Evolutionary conservation across 768 basidiomycete species (phyloP).

Genomic region (Kwoniella mangroviensis): DNA sequence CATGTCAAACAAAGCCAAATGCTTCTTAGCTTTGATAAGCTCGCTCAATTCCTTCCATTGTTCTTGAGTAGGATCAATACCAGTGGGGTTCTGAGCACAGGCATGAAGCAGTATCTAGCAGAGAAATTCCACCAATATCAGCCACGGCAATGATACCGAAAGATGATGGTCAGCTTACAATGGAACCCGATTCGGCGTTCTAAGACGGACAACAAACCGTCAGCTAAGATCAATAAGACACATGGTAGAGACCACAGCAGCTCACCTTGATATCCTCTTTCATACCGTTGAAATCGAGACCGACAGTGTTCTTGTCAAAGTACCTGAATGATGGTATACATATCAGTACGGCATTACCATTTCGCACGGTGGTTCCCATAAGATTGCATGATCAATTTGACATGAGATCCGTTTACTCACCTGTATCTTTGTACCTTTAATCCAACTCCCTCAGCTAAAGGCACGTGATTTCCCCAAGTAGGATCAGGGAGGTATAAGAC

Average conservation of each 20-base stretch:
- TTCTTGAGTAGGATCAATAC: slow-evolving; percentile 88
- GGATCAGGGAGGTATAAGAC: slow-evolving; percentile 85
- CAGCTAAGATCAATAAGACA: neutral
- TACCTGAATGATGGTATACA: slow-evolving; percentile 62
- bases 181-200: slow-evolving; percentile 71
- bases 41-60: slow-evolving; percentile 93
- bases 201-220: slow-evolving; percentile 9
- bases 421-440: slow-evolving; percentile 78
- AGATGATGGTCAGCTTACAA: slow-evolving; percentile 58
- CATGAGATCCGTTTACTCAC: slow-evolving; percentile 8
- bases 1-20: slow-evolving; percentile 99
- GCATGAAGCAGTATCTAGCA: slow-evolving; percentile 78
- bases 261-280: slow-evolving; percentile 80
- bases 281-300: slow-evolving; percentile 86
- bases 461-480: slow-evolving; percentile 92
- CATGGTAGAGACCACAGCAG: neutral
- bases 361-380: too few species aligned
- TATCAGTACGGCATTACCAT: neutral
- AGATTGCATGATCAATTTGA: too few species aligned
- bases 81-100: slow-evolving; percentile 98
- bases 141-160: neutral
- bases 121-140: neutral
- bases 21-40: slow-evolving; percentile 76
- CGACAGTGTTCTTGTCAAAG: slow-evolving; percentile 77
- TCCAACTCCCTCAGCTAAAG: slow-evolving; percentile 86